Base-by-base conservation (phyloP, 2,329 filamentous ascomycete species). In the Sclerotinia spermophila region DNA sequence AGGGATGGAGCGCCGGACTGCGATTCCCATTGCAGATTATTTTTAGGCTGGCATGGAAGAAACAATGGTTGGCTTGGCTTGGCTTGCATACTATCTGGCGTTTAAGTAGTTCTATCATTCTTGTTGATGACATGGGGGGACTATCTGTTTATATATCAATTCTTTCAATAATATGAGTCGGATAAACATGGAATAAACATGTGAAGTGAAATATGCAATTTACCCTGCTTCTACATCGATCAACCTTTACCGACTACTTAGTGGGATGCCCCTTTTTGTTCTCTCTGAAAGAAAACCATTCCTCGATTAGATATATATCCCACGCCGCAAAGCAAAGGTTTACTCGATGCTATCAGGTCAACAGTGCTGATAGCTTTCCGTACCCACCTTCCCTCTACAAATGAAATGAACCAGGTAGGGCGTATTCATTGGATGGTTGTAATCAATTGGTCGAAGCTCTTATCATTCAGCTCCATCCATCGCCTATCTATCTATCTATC, bases 401-500 rank as follows among this genome's bases (percentile, higher is more conserved):
- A 11, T 19, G 19, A 45, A 30, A 67, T 17, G 44, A 5, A 30
- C 27, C 17, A 35, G 30, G 38, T 30, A 27, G 15, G 48, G n/a
- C 27, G n/a, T 53, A 35, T 45, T 53, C 38, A 24, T 30, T 21
- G 59, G 61, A 70, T 58, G 19, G 30, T 8, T 24, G 35, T 13
- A 10, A 10, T 33, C 71, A 35, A 75, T 73, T 75, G 66, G 74
- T 51, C 56, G 44, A 72, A 73, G 74, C 73, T 75, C 74, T 74
- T 74, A 75, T 74, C 74, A 73, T 48, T 70, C 30, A 48, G 51
- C 33, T 65, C 56, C 13, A 24, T 44, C 68, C 30, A 51, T 60
- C 55, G 65, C 66, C 61, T 66, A 62, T 70, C 67, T 68, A 15
- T 45, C 48, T 53, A 30, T 69, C 67, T 67, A 30, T 40, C 48